phyloP scores from a whole-genome alignment of 805 yeast genomes.

The Torulaspora franciscae region DNA sequence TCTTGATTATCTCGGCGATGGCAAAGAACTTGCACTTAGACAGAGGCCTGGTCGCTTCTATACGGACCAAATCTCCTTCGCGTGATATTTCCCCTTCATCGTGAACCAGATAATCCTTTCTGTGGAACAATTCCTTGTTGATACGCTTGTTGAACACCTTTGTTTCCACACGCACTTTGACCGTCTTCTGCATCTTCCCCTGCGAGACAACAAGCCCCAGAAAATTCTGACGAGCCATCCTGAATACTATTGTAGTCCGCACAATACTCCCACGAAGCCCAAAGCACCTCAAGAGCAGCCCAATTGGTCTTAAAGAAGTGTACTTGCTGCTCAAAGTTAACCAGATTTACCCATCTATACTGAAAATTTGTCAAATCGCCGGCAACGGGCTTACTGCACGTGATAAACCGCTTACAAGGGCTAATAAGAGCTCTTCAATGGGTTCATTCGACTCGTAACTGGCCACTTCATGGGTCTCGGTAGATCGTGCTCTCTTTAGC shows the following conservation, averaged over 20 bases:
- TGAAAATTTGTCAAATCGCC: constrained; percentile 5
- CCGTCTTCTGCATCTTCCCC: constrained; percentile 94
- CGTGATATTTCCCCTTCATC: constrained; percentile 89
- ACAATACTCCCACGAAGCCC: neutral
- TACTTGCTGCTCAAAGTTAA: neutral
- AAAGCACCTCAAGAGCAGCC: neutral
- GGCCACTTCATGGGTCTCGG: neutral
- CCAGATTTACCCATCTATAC: neutral
- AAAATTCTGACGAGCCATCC: constrained; percentile 85
- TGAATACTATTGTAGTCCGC: neutral
- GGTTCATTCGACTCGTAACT: neutral
- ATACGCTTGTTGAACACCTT: constrained; percentile 65
- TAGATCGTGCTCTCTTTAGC: neutral
- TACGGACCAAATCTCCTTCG: constrained; percentile 93
- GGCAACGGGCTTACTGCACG: constrained; percentile 1
- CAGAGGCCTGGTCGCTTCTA: constrained; percentile 81
- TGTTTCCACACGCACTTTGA: constrained; percentile 83
- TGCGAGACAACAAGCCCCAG: constrained; percentile 91
- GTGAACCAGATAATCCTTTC: constrained; percentile 85
- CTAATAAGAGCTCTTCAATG: neutral
- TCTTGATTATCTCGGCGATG: constrained; percentile 82
- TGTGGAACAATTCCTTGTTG: constrained; percentile 68
- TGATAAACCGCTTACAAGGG: neutral
- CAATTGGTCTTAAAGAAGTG: neutral
- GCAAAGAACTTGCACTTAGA: constrained; percentile 82